Evolutionary conservation across 2,329 filamentous ascomycete species (phyloP).

Genomic region (Lasiodiplodia gonubiensis): DNA sequence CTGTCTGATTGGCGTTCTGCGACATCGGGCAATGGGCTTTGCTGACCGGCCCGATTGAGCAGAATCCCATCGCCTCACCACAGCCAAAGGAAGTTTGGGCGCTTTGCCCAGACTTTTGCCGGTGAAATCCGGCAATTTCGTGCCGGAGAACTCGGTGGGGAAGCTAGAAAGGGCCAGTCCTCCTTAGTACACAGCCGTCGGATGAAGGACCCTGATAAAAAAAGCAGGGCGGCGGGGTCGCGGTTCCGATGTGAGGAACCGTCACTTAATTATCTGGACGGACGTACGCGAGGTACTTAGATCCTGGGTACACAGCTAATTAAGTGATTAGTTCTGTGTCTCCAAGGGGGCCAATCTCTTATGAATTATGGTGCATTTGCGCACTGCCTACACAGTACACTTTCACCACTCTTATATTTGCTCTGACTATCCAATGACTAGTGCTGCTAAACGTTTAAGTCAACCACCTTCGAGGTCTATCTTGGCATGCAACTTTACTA

Average conservation of each 20-base stretch:
- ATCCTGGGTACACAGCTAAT: background rate
- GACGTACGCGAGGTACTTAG: background rate
- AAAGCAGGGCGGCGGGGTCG: background rate
- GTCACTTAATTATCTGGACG: background rate
- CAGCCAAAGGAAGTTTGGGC: background rate
- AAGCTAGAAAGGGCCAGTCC: background rate
- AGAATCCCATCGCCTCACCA: background rate
- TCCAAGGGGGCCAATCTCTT: background rate
- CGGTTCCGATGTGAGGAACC: background rate
- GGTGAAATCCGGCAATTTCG: background rate
- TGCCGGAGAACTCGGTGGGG: background rate
- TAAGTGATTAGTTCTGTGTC: background rate
- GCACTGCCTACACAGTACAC: too few relatives aligned
- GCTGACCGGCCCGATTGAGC: background rate
- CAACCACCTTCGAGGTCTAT: background rate
- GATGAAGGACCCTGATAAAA: background rate
- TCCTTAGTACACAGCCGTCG: background rate
- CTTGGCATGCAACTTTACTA: background rate
- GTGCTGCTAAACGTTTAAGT: background rate
- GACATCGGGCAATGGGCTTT: background rate
- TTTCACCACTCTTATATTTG: too few relatives aligned
- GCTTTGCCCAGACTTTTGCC: background rate
- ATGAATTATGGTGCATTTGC: background rate
- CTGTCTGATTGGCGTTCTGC: background rate
- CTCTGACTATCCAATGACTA: too few relatives aligned